Conservation (phyloP, 176 grass and related monocot genomes). For the Puya raimondii region DNA sequence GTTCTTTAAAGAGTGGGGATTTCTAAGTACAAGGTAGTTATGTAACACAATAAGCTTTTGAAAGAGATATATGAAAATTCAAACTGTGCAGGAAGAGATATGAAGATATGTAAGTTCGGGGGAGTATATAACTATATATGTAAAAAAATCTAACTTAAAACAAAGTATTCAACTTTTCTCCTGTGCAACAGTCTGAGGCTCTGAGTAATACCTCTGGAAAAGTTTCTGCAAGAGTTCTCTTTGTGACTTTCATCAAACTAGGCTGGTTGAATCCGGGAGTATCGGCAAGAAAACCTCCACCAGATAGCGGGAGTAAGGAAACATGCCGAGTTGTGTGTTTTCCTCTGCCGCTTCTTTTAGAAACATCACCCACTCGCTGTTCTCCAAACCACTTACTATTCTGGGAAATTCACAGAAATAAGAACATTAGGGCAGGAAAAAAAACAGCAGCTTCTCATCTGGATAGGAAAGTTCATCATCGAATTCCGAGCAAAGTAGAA, state of each 20-base stretch:
- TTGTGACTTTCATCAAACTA: constrained; percentile 86
- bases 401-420: constrained; percentile 17
- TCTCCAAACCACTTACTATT: constrained; percentile 96
- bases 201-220: constrained; percentile 66
- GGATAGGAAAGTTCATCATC: too few relatives aligned
- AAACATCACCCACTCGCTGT: constrained; percentile 85
- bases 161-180: neutral
- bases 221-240: constrained; percentile 58
- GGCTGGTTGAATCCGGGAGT: constrained; percentile 98
- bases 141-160: too few relatives aligned
- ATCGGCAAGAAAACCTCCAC: constrained; percentile 83
- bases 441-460: too few relatives aligned
- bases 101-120: too few relatives aligned
- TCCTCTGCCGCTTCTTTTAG: constrained; percentile 89
- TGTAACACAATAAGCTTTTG: too few relatives aligned
- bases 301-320: constrained; percentile 74
- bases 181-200: neutral
- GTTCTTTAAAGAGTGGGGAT: too few relatives aligned
- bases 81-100: too few relatives aligned
- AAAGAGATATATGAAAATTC: too few relatives aligned
- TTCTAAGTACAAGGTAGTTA: too few relatives aligned
- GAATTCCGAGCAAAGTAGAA: too few relatives aligned
- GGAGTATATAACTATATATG: too few relatives aligned
- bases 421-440: neutral
- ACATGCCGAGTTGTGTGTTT: constrained; percentile 95